Base-by-base conservation (phyloP, 805 yeast species). In the Barnettozyma wickerhamii region DNA sequence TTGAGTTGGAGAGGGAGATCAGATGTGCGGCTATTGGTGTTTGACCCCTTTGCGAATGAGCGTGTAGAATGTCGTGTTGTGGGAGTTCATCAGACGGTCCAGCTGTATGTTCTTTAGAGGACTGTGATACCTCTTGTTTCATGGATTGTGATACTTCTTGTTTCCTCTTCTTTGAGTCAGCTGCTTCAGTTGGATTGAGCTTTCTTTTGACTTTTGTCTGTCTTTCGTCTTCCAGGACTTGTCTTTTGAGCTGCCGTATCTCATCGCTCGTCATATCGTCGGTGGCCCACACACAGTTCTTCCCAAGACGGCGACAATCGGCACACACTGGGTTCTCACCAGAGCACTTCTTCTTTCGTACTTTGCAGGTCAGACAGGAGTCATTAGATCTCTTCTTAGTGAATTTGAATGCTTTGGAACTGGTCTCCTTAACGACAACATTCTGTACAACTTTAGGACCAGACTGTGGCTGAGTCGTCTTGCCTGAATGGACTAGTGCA, bases 261-360 rank as follows among this genome's bases (percentile, higher is more conserved):
- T 46, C 35, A 27, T 47, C 62, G 53, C 20, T 66, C 62, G 59
- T 42, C 56, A 58, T 56, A 17, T 49, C 54, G 23, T 77, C 78
- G 10, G 65, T 65, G 9, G 91, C 88, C 79, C 89, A 85, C 34
- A 74, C 72, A 59, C 95, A 85, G 38, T 69, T 71, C 38, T 83
- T 69, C 13, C 73, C 66, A n/a, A 84, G 65, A 34, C 95, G 63
- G 14, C 55, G 45, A 57, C 95, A 85, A 51, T 84, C 89, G 0
- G 71, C 58, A 54, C 95, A 85, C 13, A 64, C 56, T 2, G 95
- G 95, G 38, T 74, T 69, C 2, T 71, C 69, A 55, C 85, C 93
- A 45, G 86, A 82, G 49, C 95, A 85, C 35, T 88, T 68, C 58
- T 84, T 85, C 66, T 80, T 81, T 32, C 88, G 62, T 28, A 75